Percentiles rank a stretch among this genome's conserved stretches.
Conservation (phyloP, 2,329 filamentous ascomycete species). For the Fusarium burgessii region DNA sequence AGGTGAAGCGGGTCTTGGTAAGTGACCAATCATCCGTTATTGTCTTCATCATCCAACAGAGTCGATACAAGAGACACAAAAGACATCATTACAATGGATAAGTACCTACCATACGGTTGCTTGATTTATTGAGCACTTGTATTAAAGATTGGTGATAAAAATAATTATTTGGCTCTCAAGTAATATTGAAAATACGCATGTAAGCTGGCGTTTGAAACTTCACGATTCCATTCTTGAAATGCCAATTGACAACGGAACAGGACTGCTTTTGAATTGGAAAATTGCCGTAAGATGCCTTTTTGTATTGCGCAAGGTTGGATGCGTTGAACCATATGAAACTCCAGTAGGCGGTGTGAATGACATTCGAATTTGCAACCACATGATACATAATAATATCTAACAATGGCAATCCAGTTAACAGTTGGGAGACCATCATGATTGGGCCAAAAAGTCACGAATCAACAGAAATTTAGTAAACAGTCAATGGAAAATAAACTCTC, state of each 20-base stretch:
- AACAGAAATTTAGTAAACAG: neutral
- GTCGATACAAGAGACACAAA: neutral
- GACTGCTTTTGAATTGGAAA: neutral
- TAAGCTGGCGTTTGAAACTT: neutral
- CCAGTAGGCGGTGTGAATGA: slow-evolving; percentile 27
- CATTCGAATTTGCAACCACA: neutral
- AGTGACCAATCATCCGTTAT: slow-evolving; percentile 36
- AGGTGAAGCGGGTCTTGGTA: slow-evolving; percentile 13
- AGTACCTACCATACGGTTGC: neutral
- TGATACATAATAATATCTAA: slow-evolving; percentile 23
- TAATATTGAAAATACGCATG: neutral
- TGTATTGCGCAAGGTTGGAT: neutral
- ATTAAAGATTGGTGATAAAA: neutral
- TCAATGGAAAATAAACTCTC: neutral
- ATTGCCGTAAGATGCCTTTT: neutral
- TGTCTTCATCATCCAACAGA: neutral
- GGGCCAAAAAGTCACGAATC: neutral
- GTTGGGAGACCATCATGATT: neutral
- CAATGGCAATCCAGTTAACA: neutral
- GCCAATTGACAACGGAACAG: neutral
- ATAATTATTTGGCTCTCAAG: neutral
- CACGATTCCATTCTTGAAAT: neutral
- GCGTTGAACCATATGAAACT: slow-evolving; percentile 7
- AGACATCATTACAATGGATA: neutral
- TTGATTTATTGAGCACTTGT: neutral